phyloP scores from a whole-genome alignment of 495 filamentous ascomycete genomes.

The Collariella sp. region DNA sequence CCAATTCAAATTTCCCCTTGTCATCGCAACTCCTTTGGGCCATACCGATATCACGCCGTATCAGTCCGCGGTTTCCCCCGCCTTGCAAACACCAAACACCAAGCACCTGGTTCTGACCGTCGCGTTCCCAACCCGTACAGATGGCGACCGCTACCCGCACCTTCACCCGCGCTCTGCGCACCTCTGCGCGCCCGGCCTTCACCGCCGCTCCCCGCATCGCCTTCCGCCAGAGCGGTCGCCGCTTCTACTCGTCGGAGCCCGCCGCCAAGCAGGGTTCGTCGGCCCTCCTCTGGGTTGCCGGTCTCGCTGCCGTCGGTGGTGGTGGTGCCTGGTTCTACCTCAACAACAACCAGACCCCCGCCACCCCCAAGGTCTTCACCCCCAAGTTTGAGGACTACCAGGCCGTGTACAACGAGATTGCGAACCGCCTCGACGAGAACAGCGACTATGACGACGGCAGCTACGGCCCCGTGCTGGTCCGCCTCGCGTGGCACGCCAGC shows the following conservation, averaged over 20 bases:
- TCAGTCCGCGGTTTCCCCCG: slow-evolving; percentile 4
- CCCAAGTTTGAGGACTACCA: slow-evolving; percentile 87
- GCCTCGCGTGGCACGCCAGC: slow-evolving; percentile 80
- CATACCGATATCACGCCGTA: background rate
- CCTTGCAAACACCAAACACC: slow-evolving; percentile 10
- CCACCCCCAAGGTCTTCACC: slow-evolving; percentile 50
- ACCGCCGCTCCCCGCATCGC: slow-evolving; percentile 46
- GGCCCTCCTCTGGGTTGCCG: slow-evolving; percentile 35
- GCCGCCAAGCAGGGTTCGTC: slow-evolving; percentile 47
- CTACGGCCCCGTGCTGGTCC: slow-evolving; percentile 83
- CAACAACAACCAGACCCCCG: slow-evolving; percentile 38
- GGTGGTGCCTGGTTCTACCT: slow-evolving; percentile 62
- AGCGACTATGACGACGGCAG: slow-evolving; percentile 95
- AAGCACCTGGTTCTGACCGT: slow-evolving; percentile 1
- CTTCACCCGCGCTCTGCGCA: slow-evolving; percentile 52
- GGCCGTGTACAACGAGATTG: slow-evolving; percentile 88
- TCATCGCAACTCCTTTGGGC: background rate
- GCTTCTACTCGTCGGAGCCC: slow-evolving; percentile 68
- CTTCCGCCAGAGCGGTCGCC: slow-evolving; percentile 57
- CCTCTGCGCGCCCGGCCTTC: slow-evolving; percentile 41
- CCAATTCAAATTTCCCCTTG: slow-evolving; percentile 34
- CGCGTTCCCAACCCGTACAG: slow-evolving; percentile 16
- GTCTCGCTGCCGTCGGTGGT: slow-evolving; percentile 49
- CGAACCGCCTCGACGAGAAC: slow-evolving; percentile 67
- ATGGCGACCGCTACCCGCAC: slow-evolving; percentile 43